These are phyloP conservation scores for Pestalotiopsis sp. DNA, from an alignment of 2,329 filamentous ascomycete genomes.

Conservation along the genomic window DNA sequence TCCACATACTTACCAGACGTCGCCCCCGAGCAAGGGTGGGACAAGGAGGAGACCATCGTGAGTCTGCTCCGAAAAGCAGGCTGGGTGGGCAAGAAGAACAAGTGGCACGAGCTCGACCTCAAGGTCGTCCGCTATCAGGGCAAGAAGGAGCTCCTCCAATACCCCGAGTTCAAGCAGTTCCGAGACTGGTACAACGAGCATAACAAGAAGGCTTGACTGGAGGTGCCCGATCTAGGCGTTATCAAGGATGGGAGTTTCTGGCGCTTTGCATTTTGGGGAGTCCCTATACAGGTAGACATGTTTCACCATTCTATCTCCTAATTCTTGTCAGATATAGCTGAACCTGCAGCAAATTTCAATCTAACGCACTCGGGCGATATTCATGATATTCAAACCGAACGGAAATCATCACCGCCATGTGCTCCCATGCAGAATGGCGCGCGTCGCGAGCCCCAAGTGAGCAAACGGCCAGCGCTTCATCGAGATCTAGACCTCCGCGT, in stretches of 20 bases:
- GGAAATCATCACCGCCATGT: neutral
- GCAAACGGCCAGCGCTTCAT: neutral
- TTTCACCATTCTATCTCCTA: neutral
- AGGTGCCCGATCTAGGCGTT: slow-evolving; percentile 5
- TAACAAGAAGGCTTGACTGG: slow-evolving; percentile 19
- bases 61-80: slow-evolving; percentile 95
- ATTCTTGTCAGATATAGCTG: neutral
- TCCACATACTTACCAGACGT: slow-evolving; percentile 94
- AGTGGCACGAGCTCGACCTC: slow-evolving; percentile 80
- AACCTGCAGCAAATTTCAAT: slow-evolving; percentile 1
- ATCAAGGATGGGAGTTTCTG: slow-evolving; percentile 6
- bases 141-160: slow-evolving; percentile 71
- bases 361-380: neutral
- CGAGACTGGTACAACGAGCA: slow-evolving; percentile 66
- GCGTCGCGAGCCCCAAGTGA: neutral
- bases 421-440: neutral
- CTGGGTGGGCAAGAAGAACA: slow-evolving; percentile 79
- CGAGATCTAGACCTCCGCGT: neutral
- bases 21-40: slow-evolving; percentile 91
- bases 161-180: slow-evolving; percentile 79
- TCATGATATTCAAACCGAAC: neutral
- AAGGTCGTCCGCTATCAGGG: slow-evolving; percentile 86
- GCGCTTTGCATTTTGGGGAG: neutral
- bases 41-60: slow-evolving; percentile 85
- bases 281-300: slow-evolving; percentile 24